Evolutionary conservation across 2,329 filamentous ascomycete genomes (phyloP), one percentile per base, ranked within the genome.

Genomic region (Trichoderma polysporum): DNA sequence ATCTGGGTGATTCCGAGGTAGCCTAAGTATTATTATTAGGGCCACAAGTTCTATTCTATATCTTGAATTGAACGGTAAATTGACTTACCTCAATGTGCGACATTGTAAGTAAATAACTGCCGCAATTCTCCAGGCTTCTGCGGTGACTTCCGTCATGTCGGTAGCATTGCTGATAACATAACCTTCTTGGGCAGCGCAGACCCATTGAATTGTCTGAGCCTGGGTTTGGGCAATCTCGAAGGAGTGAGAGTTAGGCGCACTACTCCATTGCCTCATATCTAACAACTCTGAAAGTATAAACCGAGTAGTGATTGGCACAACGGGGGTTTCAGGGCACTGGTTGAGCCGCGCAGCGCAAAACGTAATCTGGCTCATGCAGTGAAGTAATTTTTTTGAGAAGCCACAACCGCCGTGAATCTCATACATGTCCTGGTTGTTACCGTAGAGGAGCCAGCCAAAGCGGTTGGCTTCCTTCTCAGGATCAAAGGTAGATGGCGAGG

Each of bases 351-450:
- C 74, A 22, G 78, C 73, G 39, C 77, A 74, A 62, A 77, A 77
- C 4, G 79, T 79, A 35, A 81, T 76, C 52, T 79, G 77, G 47
- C 76, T 77, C 49, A 81, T 73, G 12, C 71, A 73, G 54, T 80
- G 75, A 25, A 81, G 72, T 4, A 81, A 70, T 47, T 75, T 78
- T 60, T 78, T 79, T 0, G 79, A 81, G 65, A 81, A 81, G 10
- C 79, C 79, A 54, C 79, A 81, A 0, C 78, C 79, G 9, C 79
- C 79, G 53, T 81, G 79, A 4, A 81, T 79, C 60, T 79, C 73
- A 37, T 74, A 76, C 68, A 77, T 75, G 12, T 79, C 77, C 19
- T 66, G 68, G 37, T 75, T 71, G 0, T 74, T 75, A 3, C 78
- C 79, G 49, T 80, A 79, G 0, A 79, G 71, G 9, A 81, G 74